Evolutionary conservation across 2,329 filamentous ascomycete genomes (phyloP), one percentile per base, ranked within the genome.

Genomic region (Hymenotorrendiella dingleyae): DNA sequence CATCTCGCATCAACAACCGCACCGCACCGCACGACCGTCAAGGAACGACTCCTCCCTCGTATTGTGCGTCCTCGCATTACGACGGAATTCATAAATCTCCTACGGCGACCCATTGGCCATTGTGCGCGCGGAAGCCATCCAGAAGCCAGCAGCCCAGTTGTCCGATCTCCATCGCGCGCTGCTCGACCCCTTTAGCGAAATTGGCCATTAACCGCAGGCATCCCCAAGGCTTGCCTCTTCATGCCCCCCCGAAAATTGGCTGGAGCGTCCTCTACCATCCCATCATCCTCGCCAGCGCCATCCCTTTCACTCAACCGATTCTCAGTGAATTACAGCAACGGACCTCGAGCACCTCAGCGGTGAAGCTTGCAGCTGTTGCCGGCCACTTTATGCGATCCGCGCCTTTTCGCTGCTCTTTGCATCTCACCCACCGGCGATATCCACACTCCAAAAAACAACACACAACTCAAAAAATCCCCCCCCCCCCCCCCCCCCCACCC

Each of bases 141-240:
- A 48, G 35, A 67, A 65, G 10, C 54, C 52, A 4, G 67, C 67
- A 24, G 64, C 62, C 46, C 75, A 79, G 1, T 41, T 27, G 6
- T 60, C 54, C 56, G 74, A 79, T 4, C 59, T 53, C 7, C 57
- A 39, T n/a, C 46, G 38, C 8, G 54, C 52, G 16, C 28, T 28
- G 17, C 33, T n/a, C n/a, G n/a, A n/a, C n/a, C n/a, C n/a, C n/a
- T n/a, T 30, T 39, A 39, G 36, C 36, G 36, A 39, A 39, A 39
- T 39, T 39, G 36, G 26, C 36, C 36, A 39, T 39, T 39, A 39
- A 39, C 30, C 36, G 36, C 36, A 37, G 20, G 21, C 35, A 28
- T 27, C 35, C 21, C 23, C 35, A 23, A 16, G n/a, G 21, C 29
- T 19, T 14, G 20, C 3, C 29, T 32, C 35, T 37, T 37, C 35